These are phyloP conservation scores for Verticillium nonalfalfae DNA, from an alignment of 2,329 filamentous ascomycete species.

Conservation along the genomic window DNA sequence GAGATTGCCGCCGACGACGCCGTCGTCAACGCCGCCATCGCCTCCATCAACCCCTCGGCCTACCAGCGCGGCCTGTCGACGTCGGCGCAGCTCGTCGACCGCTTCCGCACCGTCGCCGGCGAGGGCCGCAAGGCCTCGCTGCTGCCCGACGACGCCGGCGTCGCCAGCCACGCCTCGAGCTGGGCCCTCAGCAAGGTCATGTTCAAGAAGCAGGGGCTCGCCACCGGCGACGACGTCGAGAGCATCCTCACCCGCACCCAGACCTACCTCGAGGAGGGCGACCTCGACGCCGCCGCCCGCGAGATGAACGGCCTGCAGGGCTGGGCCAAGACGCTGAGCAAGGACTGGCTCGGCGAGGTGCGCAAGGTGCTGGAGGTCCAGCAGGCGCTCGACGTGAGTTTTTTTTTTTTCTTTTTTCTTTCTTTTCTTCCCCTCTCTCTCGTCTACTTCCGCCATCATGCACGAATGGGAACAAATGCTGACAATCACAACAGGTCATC, in stretches of 20 bases:
- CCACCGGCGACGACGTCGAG: constrained; percentile 84
- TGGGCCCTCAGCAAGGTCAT: constrained; percentile 87
- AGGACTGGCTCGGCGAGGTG: constrained; percentile 89
- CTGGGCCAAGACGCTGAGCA: constrained; percentile 92
- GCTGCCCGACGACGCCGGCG: constrained; percentile 86
- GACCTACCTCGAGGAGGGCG: constrained; percentile 84
- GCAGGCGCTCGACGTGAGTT: constrained; percentile 88
- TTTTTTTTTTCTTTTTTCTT: constrained; percentile 2
- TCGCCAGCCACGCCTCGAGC: constrained; percentile 89
- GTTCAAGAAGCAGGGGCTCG: constrained; percentile 88
- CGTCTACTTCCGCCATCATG: too few species aligned
- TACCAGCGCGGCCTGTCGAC: constrained; percentile 91
- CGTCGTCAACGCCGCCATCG: constrained; percentile 87
- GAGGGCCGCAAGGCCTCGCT: constrained; percentile 94
- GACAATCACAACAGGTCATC: constrained; percentile 56
- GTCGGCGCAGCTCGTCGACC: constrained; percentile 80
- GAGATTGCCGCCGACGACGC: constrained; percentile 80
- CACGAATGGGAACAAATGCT: background rate
- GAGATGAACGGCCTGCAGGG: constrained; percentile 92
- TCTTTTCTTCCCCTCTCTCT: too few species aligned
- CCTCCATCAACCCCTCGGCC: constrained; percentile 88
- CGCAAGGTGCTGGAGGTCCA: constrained; percentile 90
- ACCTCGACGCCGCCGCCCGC: constrained; percentile 82
- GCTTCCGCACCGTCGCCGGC: constrained; percentile 84
- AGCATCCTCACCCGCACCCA: constrained; percentile 87